A percentile compares a stretch with the other conserved stretches of the same genome.
Evolutionary conservation across 495 filamentous ascomycete genomes (phyloP).

Genomic region (Acidomyces sp.): DNA sequence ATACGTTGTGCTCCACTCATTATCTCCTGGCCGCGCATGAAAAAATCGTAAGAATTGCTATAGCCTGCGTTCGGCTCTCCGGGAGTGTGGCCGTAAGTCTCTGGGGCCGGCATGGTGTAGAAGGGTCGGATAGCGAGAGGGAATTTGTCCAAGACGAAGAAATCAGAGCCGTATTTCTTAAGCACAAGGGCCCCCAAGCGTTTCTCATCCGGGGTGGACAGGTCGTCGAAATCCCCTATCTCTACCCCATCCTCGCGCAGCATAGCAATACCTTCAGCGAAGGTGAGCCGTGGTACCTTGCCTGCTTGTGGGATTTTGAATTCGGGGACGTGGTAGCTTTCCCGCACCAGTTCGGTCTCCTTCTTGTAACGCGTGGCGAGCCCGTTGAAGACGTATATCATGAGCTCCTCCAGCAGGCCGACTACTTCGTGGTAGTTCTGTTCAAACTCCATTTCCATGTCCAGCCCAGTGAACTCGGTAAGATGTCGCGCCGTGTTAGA

Average conservation of each 20-base stretch:
- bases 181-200: slow-evolving; percentile 74
- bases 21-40: slow-evolving; percentile 87
- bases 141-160: slow-evolving; percentile 88
- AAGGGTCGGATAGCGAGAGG: slow-evolving; percentile 74
- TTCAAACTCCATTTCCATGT: slow-evolving; percentile 36
- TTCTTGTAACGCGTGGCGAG: slow-evolving; percentile 26
- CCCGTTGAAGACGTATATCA: slow-evolving; percentile 35
- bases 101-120: slow-evolving; percentile 71
- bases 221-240: slow-evolving; percentile 59
- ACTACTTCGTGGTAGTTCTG: slow-evolving; percentile 37
- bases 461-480: slow-evolving; percentile 36
- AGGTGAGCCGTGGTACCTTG: slow-evolving; percentile 69
- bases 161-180: slow-evolving; percentile 76
- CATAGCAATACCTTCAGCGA: slow-evolving; percentile 71
- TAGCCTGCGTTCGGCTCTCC: slow-evolving; percentile 57
- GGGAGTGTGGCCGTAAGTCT: slow-evolving; percentile 45
- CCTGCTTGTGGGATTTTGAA: slow-evolving; percentile 46
- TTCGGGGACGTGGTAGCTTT: slow-evolving; percentile 31
- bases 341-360: slow-evolving; percentile 33
- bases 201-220: slow-evolving; percentile 76
- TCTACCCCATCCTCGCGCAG: slow-evolving; percentile 67
- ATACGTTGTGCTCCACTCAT: slow-evolving; percentile 80
- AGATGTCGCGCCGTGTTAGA: slow-evolving; percentile 35
- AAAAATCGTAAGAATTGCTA: slow-evolving; percentile 83
- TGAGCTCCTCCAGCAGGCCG: slow-evolving; percentile 30